Conservation (phyloP, 768 basidiomycete species). For the Rhodotorula diobovata region DNA sequence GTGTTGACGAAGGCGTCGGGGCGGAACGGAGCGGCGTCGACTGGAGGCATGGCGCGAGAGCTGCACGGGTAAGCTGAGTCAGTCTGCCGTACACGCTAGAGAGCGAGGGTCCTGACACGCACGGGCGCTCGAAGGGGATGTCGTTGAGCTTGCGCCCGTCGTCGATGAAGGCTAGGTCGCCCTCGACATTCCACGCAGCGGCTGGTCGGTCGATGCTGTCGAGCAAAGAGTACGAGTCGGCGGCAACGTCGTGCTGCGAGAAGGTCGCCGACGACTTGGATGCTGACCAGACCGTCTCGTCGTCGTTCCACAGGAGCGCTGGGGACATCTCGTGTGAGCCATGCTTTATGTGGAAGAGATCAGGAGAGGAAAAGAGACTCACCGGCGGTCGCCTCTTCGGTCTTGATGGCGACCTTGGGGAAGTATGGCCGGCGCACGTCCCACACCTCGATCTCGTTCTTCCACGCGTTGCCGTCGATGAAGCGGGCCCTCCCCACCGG, state of each 20-base stretch:
- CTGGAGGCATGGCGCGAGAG: neutral
- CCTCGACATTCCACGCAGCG: conserved; percentile 16
- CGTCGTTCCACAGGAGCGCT: conserved; percentile 37
- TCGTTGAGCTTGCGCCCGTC: conserved; percentile 13
- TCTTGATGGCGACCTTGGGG: conserved; percentile 37
- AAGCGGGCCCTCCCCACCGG: no score
- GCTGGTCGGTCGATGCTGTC: conserved; percentile 26
- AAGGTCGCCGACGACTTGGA: conserved; percentile 26
- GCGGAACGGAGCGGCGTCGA: conserved; percentile 18
- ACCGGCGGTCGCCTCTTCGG: conserved; percentile 28
- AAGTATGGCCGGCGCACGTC: conserved; percentile 35
- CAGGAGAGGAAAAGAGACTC: neutral
- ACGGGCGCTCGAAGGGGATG: conserved; percentile 26
- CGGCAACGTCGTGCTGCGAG: conserved; percentile 27
- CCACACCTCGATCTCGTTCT: conserved; percentile 40
- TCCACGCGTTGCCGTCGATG: conserved; percentile 14
- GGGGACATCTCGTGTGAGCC: neutral
- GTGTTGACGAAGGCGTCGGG: conserved; percentile 19
- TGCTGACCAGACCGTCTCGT: conserved; percentile 34
- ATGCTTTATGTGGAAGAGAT: no score
- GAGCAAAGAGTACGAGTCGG: conserved; percentile 35
- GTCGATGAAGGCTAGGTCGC: conserved; percentile 33
- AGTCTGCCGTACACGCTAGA: neutral
- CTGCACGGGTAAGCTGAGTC: neutral
- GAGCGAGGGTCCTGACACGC: neutral